Evolutionary conservation across 1,284 basidiomycete species (phyloP).

Genomic region (Erythrobasidium hasegawianum): DNA sequence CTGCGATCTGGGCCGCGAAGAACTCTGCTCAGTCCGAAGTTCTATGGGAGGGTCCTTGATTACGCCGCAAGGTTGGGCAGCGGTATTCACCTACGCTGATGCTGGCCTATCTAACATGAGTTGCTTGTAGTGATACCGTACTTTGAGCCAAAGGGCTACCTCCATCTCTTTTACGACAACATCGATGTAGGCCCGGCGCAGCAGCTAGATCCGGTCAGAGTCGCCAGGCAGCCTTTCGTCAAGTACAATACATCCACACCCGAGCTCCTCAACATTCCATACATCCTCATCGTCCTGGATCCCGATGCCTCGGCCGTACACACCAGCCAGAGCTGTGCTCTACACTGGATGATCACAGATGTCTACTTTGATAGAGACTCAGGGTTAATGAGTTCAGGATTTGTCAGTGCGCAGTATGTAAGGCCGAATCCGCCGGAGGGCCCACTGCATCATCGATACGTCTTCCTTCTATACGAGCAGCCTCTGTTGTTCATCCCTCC

Average conservation of each 20-base stretch:
- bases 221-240: constrained; percentile 26
- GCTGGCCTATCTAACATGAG: not conserved
- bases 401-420: constrained; percentile 19
- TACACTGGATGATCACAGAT: constrained; percentile 33
- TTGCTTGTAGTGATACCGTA: not conserved
- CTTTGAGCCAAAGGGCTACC: constrained; percentile 5
- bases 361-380: constrained; percentile 26
- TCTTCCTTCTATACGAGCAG: constrained; percentile 25
- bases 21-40: not conserved
- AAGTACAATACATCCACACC: constrained; percentile 19
- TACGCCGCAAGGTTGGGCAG: not conserved
- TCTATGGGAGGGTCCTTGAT: not conserved
- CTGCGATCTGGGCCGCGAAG: not conserved
- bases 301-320: constrained; percentile 23
- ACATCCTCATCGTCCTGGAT: constrained; percentile 26
- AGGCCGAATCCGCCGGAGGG: constrained; percentile 31
- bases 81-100: too few relatives aligned
- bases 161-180: constrained; percentile 31
- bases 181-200: constrained; percentile 31
- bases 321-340: constrained; percentile 10
- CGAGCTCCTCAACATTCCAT: constrained; percentile 9
- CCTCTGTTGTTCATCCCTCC: constrained; percentile 29
- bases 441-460: constrained; percentile 31
- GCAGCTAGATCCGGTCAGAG: constrained; percentile 20
- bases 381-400: constrained; percentile 13